These are phyloP conservation scores for Acarospora socialis DNA, from an alignment of 2,329 filamentous ascomycete genomes.

Conservation along the genomic window DNA sequence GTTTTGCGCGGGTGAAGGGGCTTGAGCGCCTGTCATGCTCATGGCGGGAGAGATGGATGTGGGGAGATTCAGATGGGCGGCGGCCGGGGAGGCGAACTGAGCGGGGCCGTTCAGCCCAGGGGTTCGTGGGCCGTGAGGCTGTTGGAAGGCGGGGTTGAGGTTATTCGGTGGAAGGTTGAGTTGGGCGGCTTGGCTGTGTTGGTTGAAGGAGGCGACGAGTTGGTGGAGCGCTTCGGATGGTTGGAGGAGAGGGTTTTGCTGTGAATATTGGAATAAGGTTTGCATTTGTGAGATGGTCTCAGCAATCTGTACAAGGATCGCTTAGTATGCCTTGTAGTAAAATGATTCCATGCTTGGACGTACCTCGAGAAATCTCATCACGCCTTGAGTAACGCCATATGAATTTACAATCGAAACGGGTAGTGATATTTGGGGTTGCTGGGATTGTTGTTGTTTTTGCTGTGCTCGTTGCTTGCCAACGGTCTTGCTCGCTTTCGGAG, in stretches of 20 bases:
- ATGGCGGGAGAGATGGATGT: slow-evolving; percentile 36
- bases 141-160: slow-evolving; percentile 25
- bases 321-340: slow-evolving; percentile 12
- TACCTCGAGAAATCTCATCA: slow-evolving; percentile 51
- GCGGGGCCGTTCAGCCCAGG: slow-evolving; percentile 33
- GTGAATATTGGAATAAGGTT: slow-evolving; percentile 42
- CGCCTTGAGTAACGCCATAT: slow-evolving; percentile 40
- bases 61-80: slow-evolving; percentile 39
- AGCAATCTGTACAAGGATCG: slow-evolving; percentile 36
- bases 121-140: slow-evolving; percentile 25
- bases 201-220: slow-evolving; percentile 34
- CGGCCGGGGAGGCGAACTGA: slow-evolving; percentile 45
- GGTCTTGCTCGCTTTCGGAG: slow-evolving; percentile 45
- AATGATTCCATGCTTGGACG: slow-evolving; percentile 13
- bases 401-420: slow-evolving; percentile 33
- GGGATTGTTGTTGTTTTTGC: slow-evolving; percentile 25
- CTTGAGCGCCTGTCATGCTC: slow-evolving; percentile 32
- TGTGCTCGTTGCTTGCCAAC: slow-evolving; percentile 37
- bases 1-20: slow-evolving; percentile 31
- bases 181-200: slow-evolving; percentile 16
- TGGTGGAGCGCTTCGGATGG: slow-evolving; percentile 41
- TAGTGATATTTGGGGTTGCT: slow-evolving; percentile 16
- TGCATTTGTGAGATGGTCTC: slow-evolving; percentile 54
- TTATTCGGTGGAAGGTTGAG: slow-evolving; percentile 10
- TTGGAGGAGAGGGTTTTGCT: slow-evolving; percentile 36